Evolutionary conservation across 805 yeast genomes (phyloP).

Genomic region (Wickerhamomyces ciferrii): DNA sequence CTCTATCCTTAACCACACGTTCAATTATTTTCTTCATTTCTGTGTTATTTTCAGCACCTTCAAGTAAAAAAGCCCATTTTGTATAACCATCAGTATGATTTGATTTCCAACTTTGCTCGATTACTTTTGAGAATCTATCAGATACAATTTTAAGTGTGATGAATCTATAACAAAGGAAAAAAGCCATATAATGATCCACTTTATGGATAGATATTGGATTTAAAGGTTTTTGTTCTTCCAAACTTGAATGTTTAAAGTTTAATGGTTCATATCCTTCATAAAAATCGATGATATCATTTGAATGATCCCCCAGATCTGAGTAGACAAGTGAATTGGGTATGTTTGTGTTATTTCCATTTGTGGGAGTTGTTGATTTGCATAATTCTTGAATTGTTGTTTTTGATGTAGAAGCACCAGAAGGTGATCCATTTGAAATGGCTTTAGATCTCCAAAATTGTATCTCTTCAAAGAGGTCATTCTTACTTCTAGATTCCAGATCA

Average conservation of each 20-base stretch:
- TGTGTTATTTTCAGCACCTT: constrained; percentile 5
- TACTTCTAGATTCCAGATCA: background rate
- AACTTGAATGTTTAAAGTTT: constrained; percentile 1
- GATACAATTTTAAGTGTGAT: background rate
- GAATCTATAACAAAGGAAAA: background rate
- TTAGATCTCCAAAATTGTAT: background rate
- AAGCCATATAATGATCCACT: background rate
- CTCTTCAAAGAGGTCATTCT: background rate
- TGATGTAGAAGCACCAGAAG: background rate
- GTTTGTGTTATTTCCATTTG: background rate
- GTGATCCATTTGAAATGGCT: background rate
- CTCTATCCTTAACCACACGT: constrained; percentile 7
- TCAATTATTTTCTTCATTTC: constrained; percentile 4
- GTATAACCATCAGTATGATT: constrained; percentile 12
- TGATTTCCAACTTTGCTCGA: constrained; percentile 8
- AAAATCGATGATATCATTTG: background rate
- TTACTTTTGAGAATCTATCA: background rate
- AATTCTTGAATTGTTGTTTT: background rate
- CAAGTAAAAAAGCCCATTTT: constrained; percentile 15
- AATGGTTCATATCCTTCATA: constrained; percentile 1
- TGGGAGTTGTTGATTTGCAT: background rate
- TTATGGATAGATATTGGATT: background rate
- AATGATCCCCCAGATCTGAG: background rate
- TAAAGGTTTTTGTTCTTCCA: constrained; percentile 2
- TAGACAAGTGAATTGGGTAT: background rate